Conservation (phyloP, 2,329 filamentous ascomycete genomes). For the Kalmusia sp. region DNA sequence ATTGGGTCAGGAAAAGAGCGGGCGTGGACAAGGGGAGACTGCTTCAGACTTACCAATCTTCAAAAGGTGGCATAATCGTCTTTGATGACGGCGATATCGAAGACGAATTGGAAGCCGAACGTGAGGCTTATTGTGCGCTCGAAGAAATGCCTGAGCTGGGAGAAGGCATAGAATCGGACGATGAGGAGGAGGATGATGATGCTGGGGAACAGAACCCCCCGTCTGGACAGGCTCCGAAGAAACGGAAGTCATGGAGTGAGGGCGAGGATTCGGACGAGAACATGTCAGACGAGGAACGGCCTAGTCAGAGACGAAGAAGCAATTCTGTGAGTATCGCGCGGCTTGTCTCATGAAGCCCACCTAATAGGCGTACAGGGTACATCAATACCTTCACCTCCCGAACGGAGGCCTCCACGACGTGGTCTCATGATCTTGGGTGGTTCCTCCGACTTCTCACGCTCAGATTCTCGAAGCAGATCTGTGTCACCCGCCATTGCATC, state of each 20-base stretch:
- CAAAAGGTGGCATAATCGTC: conserved; percentile 87
- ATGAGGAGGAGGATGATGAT: conserved; percentile 58
- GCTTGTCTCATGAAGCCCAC: conserved; percentile 6
- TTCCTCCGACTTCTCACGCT: conserved; percentile 49
- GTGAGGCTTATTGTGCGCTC: conserved; percentile 83
- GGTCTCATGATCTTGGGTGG: conserved; percentile 56
- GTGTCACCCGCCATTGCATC: conserved; percentile 43
- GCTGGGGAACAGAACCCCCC: conserved; percentile 54
- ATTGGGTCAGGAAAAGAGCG: conserved; percentile 59
- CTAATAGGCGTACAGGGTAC: conserved; percentile 45
- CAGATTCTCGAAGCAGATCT: conserved; percentile 47
- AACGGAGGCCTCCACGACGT: conserved; percentile 65
- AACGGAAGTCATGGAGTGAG: conserved; percentile 54
- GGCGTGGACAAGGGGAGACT: conserved; percentile 80
- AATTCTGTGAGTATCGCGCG: conserved; percentile 73
- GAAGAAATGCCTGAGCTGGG: conserved; percentile 90
- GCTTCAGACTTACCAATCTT: conserved; percentile 73
- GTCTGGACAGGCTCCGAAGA: conserved; percentile 47
- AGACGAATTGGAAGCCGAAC: conserved; percentile 76
- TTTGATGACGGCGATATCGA: conserved; percentile 97
- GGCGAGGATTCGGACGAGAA: conserved; percentile 68
- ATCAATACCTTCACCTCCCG: conserved; percentile 72
- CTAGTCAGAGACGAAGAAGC: conserved; percentile 80
- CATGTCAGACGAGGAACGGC: conserved; percentile 77
- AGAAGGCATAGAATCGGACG: conserved; percentile 70